Evolutionary conservation across 768 basidiomycete genomes (phyloP), one percentile per base, ranked within the genome.

Genomic region (Boletus pseudopeckii): DNA sequence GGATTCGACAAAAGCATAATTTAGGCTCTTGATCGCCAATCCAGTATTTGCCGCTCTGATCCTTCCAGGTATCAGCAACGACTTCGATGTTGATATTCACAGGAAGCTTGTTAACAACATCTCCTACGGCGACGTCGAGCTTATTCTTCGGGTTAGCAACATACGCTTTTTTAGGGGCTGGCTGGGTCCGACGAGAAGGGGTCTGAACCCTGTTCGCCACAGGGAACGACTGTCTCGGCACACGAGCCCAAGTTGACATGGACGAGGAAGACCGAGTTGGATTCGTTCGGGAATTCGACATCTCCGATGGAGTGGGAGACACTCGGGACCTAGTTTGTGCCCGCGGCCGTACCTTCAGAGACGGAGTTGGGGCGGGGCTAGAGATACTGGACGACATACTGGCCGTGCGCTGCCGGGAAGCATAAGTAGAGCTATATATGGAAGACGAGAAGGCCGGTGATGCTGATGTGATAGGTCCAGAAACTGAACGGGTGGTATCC

Each of bases 21-120:
- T 85, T 92, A 7, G 92, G 83, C 48, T 95, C 91, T 60, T 91
- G 84, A 59, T 92, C 86, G 14, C 95, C 95, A 60, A 96, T 97
- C 93, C 92, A 96, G 65, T 95, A 94, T 65, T 94, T 93, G 18
- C 93, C 93, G 56, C 92, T 93, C 71, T 90, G 85, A 66, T 95
- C 93, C 67, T 85, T 85, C 92, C 92, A 96, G 7, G 85, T 87
- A 47, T 91, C 89, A 7, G 82, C 80, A 7, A 90, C 86, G 14
- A 88, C 83, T 69, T 90, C 85, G 32, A 93, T 75, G 54, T 86
- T 90, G 71, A 92, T 91, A 51, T 86, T 83, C 24, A 93, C 86
- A 17, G 88, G 85, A 18, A 98, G 80, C 58, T 84, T 84, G 71
- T 97, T 97, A 58, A 98, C 83, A 46, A 98, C 89, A 61, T 89